These are phyloP conservation scores for Verticillium tricorpus DNA, from an alignment of 2,329 filamentous ascomycete genomes.

Conservation along the genomic window DNA sequence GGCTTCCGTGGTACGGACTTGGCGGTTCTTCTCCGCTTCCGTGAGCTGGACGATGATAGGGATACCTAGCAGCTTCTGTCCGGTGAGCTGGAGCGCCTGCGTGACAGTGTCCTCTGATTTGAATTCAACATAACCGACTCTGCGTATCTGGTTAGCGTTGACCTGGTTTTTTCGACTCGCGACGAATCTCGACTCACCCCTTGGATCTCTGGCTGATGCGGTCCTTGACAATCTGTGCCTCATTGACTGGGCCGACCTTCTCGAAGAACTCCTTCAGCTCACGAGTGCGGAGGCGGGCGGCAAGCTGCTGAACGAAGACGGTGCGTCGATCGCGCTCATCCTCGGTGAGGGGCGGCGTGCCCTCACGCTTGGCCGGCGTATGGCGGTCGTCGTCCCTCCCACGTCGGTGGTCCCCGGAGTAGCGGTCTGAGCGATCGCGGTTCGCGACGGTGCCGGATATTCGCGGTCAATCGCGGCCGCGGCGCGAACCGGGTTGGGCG, in stretches of 20 bases:
- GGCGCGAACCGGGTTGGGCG: slow-evolving; percentile 56
- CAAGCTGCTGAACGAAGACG: slow-evolving; percentile 97
- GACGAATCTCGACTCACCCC: slow-evolving; percentile 59
- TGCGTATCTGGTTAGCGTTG: slow-evolving; percentile 28
- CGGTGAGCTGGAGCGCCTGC: slow-evolving; percentile 94
- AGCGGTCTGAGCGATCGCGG: slow-evolving; percentile 32
- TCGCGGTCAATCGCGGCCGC: slow-evolving; percentile 49
- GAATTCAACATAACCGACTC: slow-evolving; percentile 99
- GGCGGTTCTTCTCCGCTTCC: slow-evolving; percentile 98
- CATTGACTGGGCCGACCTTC: slow-evolving; percentile 88
- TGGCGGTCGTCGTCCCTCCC: slow-evolving; percentile 45
- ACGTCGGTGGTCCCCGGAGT: slow-evolving; percentile 41
- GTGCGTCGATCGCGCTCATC: slow-evolving; percentile 96
- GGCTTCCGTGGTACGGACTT: slow-evolving; percentile 77
- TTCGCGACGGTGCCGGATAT: slow-evolving; percentile 50
- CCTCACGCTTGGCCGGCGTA: slow-evolving; percentile 37
- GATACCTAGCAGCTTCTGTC: slow-evolving; percentile 96
- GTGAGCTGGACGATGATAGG: slow-evolving; percentile 98
- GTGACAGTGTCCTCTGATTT: slow-evolving; percentile 91
- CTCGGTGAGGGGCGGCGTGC: slow-evolving; percentile 74
- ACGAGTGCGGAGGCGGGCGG: slow-evolving; percentile 84
- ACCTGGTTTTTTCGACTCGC: neutral
- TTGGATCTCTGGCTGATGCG: slow-evolving; percentile 95
- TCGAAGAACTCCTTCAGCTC: slow-evolving; percentile 95
- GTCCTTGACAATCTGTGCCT: slow-evolving; percentile 98